phyloP scores from a whole-genome alignment of 768 basidiomycete species.

The Termitomyces sp. region DNA sequence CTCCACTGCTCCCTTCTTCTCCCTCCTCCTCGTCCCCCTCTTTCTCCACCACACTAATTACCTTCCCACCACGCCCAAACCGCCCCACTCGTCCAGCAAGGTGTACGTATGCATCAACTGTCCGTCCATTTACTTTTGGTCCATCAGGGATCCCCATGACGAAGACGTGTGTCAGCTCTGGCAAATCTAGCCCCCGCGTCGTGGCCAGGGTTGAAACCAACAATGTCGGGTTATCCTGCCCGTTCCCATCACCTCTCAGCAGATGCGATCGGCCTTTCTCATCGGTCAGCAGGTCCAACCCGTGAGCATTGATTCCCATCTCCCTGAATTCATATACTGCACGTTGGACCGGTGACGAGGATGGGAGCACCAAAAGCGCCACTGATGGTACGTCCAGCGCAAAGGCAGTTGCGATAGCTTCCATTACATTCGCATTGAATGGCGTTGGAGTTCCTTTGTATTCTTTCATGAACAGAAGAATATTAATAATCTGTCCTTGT shows the following conservation, averaged over 20 bases:
- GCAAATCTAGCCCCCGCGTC: slow-evolving; percentile 70
- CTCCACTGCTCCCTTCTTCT: slow-evolving; percentile 5
- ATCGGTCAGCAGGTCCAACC: slow-evolving; percentile 46
- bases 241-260: slow-evolving; percentile 25
- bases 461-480: slow-evolving; percentile 38
- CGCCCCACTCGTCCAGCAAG: slow-evolving; percentile 73
- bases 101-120: slow-evolving; percentile 62
- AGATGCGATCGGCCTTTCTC: slow-evolving; percentile 40
- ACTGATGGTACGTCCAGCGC: slow-evolving; percentile 67
- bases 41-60: slow-evolving; percentile 55
- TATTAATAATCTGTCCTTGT: slow-evolving; percentile 1
- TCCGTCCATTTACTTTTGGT: slow-evolving; percentile 29
- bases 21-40: slow-evolving; percentile 22
- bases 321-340: slow-evolving; percentile 59
- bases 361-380: slow-evolving; percentile 64
- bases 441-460: slow-evolving; percentile 42
- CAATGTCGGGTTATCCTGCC: slow-evolving; percentile 51
- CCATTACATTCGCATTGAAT: slow-evolving; percentile 51
- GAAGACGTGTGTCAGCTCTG: slow-evolving; percentile 70
- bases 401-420: slow-evolving; percentile 66
- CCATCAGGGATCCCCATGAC: slow-evolving; percentile 57
- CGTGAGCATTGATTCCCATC: slow-evolving; percentile 64
- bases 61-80: slow-evolving; percentile 61
- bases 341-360: slow-evolving; percentile 54
- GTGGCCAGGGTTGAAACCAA: slow-evolving; percentile 68